Evolutionary conservation across 345 rosid species (phyloP).

Genomic region (Pistacia atlantica): DNA sequence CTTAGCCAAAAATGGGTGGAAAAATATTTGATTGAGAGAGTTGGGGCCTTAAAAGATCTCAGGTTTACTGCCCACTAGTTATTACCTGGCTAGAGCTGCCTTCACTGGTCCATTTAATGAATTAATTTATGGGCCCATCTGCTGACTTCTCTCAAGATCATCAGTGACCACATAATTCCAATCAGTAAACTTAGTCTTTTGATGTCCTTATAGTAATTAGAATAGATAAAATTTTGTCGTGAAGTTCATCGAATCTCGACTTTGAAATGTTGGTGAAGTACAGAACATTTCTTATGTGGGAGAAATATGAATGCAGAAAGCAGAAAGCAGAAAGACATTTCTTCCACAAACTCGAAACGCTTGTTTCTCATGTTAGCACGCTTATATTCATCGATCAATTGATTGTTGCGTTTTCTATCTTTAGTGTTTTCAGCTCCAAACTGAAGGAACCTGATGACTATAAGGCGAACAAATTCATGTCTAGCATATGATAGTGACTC

Average conservation of each 20-base stretch:
- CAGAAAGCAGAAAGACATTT: background rate
- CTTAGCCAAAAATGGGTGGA: background rate
- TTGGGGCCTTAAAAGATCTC: background rate
- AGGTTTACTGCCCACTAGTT: background rate
- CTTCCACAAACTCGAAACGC: slow-evolving; percentile 34
- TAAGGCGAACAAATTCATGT: slow-evolving; percentile 30
- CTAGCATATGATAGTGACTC: slow-evolving; percentile 41
- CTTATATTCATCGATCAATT: slow-evolving; percentile 27
- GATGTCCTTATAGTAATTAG: too few relatives aligned
- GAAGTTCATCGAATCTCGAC: background rate
- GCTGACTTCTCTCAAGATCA: background rate
- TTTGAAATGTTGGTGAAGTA: background rate
- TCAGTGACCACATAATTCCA: too few relatives aligned
- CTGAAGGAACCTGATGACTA: slow-evolving; percentile 39
- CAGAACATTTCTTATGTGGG: background rate
- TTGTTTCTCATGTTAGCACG: slow-evolving; percentile 29
- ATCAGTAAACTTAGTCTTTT: too few relatives aligned
- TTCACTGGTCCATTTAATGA: too few relatives aligned
- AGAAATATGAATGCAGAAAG: background rate
- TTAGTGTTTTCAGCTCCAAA: slow-evolving; percentile 38
- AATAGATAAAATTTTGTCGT: too few relatives aligned
- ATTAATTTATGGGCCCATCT: background rate
- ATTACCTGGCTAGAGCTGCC: too few relatives aligned
- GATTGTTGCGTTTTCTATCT: slow-evolving; percentile 33
- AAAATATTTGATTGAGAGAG: background rate